Conservation (phyloP, 495 filamentous ascomycete genomes). For the Xylaria cubensis region DNA sequence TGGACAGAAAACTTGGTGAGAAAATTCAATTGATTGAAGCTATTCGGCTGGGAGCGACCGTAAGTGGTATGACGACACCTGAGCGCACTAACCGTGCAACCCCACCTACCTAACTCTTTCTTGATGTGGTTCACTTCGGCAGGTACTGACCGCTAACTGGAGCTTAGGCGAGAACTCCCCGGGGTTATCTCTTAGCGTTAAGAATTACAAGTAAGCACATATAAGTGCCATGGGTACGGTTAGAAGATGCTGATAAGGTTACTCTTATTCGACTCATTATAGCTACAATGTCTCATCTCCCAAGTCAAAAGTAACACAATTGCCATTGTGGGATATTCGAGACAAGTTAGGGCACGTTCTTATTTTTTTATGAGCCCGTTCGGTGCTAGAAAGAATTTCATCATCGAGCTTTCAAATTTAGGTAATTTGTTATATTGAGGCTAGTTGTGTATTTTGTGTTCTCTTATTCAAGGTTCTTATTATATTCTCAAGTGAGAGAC, state of each 20-base stretch:
- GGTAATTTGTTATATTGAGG: neutral
- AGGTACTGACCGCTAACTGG: neutral
- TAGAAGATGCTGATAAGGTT: neutral
- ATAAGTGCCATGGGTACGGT: neutral
- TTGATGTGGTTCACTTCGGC: neutral
- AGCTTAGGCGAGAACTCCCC: neutral
- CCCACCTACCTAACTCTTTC: neutral
- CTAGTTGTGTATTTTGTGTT: neutral
- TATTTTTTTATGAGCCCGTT: neutral
- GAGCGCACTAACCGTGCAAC: neutral
- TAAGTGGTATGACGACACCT: slow-evolving; percentile 12
- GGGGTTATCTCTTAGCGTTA: neutral
- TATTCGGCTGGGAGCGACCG: neutral
- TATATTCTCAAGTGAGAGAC: neutral
- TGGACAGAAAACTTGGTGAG: neutral
- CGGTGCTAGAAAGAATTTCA: neutral
- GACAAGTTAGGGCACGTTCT: neutral
- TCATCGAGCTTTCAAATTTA: too few species aligned
- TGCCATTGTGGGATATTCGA: neutral
- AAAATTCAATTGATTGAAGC: slow-evolving; percentile 1
- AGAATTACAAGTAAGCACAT: neutral
- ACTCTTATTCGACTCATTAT: too few species aligned
- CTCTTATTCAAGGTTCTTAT: neutral
- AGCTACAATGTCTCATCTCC: too few species aligned
- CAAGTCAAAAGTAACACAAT: neutral